These are phyloP conservation scores for Arctostaphylos glauca DNA, from an alignment of 148 eudicot species.

Conservation along the genomic window DNA sequence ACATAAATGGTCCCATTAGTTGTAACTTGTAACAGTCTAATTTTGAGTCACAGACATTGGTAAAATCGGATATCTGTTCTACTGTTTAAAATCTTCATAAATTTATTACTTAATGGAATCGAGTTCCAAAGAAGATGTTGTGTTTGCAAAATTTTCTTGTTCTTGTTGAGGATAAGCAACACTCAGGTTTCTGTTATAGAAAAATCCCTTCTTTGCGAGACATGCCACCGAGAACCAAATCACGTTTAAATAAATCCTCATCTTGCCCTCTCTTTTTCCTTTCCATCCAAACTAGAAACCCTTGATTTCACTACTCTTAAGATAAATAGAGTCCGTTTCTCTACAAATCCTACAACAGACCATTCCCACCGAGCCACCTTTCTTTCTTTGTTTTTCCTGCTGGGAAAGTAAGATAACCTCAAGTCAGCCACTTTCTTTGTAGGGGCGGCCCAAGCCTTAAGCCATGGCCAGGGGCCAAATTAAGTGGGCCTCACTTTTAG, in stretches of 20 bases:
- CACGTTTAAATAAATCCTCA: background rate
- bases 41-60: background rate
- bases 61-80: background rate
- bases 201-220: background rate
- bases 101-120: background rate
- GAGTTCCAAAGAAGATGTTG: background rate
- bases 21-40: background rate
- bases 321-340: background rate
- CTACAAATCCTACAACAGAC: background rate
- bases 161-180: background rate
- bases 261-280: background rate
- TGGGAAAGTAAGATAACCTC: background rate
- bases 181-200: background rate
- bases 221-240: background rate
- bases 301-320: background rate
- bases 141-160: background rate
- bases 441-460: too few species aligned
- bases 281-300: background rate
- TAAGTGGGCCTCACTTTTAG: too few species aligned
- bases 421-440: background rate
- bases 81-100: background rate
- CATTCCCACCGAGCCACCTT: background rate
- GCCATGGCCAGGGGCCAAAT: too few species aligned
- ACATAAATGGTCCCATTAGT: background rate
- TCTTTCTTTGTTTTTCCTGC: background rate